A percentile compares a stretch with the other conserved stretches of the same genome.
These are phyloP conservation scores for Royoungia palumana DNA, from an alignment of 768 basidiomycete genomes.

Conservation along the genomic window DNA sequence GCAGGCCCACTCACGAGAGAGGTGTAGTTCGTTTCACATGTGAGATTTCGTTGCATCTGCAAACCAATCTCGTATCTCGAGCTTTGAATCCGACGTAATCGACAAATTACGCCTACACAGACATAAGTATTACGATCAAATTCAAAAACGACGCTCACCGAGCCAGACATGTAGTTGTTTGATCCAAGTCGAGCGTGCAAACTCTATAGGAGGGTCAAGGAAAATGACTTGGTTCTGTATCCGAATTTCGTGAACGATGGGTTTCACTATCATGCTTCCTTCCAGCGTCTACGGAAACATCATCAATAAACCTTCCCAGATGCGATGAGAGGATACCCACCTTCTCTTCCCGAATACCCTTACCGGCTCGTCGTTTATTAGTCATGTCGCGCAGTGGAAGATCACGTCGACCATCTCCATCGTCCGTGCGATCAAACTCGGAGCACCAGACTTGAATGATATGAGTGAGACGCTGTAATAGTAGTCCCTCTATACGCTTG, in stretches of 20 bases:
- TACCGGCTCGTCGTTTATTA: conserved; percentile 69
- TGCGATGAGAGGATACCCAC: conserved; percentile 32
- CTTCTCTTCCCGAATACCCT: conserved; percentile 77
- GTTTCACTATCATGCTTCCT: conserved; percentile 71
- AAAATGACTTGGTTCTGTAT: conserved; percentile 99
- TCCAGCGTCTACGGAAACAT: conserved; percentile 55
- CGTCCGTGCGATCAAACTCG: conserved; percentile 78
- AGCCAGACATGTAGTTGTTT: conserved; percentile 88
- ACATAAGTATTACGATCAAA: not conserved
- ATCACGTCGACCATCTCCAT: conserved; percentile 59
- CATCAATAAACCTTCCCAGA: not conserved
- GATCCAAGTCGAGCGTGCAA: conserved; percentile 87
- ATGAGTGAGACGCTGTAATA: conserved; percentile 69
- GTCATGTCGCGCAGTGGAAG: conserved; percentile 49
- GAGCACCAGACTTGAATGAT: conserved; percentile 85
- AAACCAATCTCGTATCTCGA: conserved; percentile 96
- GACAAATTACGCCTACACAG: conserved; percentile 74
- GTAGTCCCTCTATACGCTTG: conserved; percentile 76
- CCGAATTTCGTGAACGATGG: conserved; percentile 92
- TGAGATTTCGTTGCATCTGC: conserved; percentile 71
- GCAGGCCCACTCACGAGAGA: conserved; percentile 56
- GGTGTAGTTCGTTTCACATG: conserved; percentile 75
- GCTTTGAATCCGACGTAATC: conserved; percentile 83
- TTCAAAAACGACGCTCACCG: conserved; percentile 41
- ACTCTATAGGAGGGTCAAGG: conserved; percentile 95